A percentile compares a stretch with the other conserved stretches of the same genome.
phyloP scores from a whole-genome alignment of 1,139 yeast genomes.

The Torulaspora globosa region DNA sequence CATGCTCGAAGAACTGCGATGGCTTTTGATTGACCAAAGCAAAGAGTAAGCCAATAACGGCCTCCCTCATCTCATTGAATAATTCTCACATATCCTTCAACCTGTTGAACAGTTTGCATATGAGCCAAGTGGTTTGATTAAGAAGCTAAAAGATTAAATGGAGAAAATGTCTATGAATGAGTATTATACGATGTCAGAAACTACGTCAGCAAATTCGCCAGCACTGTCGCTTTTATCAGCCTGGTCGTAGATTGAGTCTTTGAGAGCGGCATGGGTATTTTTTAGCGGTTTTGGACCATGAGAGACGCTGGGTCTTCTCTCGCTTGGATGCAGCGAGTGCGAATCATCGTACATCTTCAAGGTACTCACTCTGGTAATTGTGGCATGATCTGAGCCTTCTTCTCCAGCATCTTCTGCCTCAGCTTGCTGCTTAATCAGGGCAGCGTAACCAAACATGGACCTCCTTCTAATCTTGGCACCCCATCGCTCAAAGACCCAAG shows the following conservation, averaged over 20 bases:
- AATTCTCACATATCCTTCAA: background rate
- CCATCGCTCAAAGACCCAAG: constrained; percentile 55
- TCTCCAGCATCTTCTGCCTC: constrained; percentile 36
- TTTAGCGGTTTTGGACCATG: background rate
- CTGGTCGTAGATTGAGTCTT: constrained; percentile 8
- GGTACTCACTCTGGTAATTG: constrained; percentile 12
- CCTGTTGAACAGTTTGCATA: background rate
- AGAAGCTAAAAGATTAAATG: background rate
- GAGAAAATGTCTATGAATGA: background rate
- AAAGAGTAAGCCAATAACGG: background rate
- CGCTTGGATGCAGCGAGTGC: constrained; percentile 5
- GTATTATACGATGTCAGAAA: constrained; percentile 8
- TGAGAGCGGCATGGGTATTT: constrained; percentile 5
- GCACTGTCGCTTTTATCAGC: constrained; percentile 1
- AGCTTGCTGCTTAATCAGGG: constrained; percentile 39
- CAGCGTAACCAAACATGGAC: constrained; percentile 58
- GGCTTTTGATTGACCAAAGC: background rate
- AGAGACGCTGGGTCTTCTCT: background rate
- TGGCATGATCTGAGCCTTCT: constrained; percentile 13
- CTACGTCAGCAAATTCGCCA: constrained; percentile 3
- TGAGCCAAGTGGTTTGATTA: background rate
- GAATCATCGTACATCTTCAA: constrained; percentile 8
- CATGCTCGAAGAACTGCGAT: background rate
- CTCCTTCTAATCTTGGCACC: constrained; percentile 51
- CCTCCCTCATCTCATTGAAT: background rate